Base-by-base conservation (phyloP, 2,329 filamentous ascomycete genomes). In the Arthroderma uncinatum region DNA sequence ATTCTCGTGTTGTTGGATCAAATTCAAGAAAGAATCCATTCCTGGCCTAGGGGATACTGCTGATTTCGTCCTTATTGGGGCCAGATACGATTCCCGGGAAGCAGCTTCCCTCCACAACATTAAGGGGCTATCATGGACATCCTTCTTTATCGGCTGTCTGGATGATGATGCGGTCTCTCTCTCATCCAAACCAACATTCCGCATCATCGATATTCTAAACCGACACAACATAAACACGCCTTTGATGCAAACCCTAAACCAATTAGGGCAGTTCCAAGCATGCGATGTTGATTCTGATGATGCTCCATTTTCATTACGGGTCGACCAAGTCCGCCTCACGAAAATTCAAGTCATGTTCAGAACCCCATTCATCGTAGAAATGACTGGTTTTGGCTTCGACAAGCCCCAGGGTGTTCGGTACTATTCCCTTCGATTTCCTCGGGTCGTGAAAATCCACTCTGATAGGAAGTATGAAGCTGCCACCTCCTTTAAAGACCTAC, bases 11-110 rank as follows among this genome's bases (percentile, higher is more conserved):
- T 76, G 30, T 74, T 86, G 83, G 67, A 87, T 95, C 65, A 95
- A 95, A 71, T 71, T 95, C 42, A 95, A 95, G 70, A 89, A 89
- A 65, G 88, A 93, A 65, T 95, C 94, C 64, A 80, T 95, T 37
- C 77, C 79, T 25, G 82, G 82, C 2, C 82, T 92, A 66, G 89
- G 89, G 0, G 90, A 94, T 59, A 82, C 89, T 30, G 87, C 87
- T 8, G 91, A 95, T 68, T 87, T 95, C 66, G 84, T 86, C 1
- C 78, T 92, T 1, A 74, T 95, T 2, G 90, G 88, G 0, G 90
- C 82, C 4, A 82, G 82, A 16, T 90, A 86, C 63, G 81, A 89
- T 62, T 73, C 85, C 2, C 74, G 77, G 53, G 80, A 82, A 60
- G 86, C 84, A 6, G 77, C 76, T 48, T 74, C 77, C 6, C 79